Conservation (phyloP, 768 basidiomycete genomes). For the Podaxis sp. region DNA sequence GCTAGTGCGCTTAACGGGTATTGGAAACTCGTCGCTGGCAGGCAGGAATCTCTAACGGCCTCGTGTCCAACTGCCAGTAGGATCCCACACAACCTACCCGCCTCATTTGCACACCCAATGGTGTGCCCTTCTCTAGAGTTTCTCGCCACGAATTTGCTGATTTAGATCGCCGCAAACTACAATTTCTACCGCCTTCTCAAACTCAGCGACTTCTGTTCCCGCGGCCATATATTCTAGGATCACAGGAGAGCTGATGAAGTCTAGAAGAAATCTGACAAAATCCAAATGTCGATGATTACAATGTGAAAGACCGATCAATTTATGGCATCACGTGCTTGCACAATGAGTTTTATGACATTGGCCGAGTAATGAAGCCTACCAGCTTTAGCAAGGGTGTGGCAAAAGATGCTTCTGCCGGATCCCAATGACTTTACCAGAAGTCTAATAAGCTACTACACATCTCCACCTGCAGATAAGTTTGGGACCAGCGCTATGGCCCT, state of each 20-base stretch:
- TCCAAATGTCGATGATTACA: neutral
- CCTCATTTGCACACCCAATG: neutral
- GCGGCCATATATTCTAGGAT: neutral
- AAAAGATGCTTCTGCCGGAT: neutral
- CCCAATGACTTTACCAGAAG: neutral
- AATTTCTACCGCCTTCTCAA: neutral
- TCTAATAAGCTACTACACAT: neutral
- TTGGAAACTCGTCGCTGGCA: neutral
- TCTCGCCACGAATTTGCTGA: neutral
- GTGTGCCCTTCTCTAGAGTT: neutral
- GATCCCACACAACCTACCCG: neutral
- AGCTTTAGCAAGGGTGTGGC: neutral
- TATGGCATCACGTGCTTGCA: neutral
- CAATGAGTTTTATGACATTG: neutral
- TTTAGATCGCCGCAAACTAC: neutral
- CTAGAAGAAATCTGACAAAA: neutral
- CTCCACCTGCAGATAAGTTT: neutral
- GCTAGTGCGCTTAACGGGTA: neutral
- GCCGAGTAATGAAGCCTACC: neutral
- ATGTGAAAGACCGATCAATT: slow-evolving; percentile 4
- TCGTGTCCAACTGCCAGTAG: slow-evolving; percentile 1
- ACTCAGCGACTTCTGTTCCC: neutral
- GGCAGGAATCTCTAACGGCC: neutral
- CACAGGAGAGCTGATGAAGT: too few species aligned
- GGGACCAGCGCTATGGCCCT: neutral